phyloP scores from a whole-genome alignment of 306 rosid species.

The Cicer bijugum region DNA sequence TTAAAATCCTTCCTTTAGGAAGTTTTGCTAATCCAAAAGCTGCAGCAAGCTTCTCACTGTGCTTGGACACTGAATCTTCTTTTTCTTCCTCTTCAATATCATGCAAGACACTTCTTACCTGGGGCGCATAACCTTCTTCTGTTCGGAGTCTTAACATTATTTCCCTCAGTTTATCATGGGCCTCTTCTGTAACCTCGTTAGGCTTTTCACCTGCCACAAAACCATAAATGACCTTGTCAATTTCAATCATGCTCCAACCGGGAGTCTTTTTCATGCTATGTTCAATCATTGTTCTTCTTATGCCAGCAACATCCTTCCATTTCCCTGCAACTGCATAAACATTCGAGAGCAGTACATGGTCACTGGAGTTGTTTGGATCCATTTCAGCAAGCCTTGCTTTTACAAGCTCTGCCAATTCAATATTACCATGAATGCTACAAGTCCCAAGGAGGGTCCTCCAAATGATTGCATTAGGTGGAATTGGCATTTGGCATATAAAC shows the following conservation, averaged over 20 bases:
- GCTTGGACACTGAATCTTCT: conserved; percentile 73
- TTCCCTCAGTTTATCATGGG: conserved; percentile 67
- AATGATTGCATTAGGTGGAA: conserved; percentile 69
- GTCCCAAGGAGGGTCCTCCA: conserved; percentile 96
- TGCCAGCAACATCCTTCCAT: conserved; percentile 76
- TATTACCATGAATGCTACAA: conserved; percentile 82
- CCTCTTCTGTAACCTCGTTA: conserved; percentile 60
- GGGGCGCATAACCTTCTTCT: conserved; percentile 67
- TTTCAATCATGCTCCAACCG: conserved; percentile 87
- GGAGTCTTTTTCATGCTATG: conserved; percentile 66
- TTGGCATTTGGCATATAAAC: conserved; percentile 66
- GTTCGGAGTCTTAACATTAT: conserved; percentile 65
- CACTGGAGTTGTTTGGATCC: conserved; percentile 79
- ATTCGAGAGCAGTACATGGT: conserved; percentile 81
- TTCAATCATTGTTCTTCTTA: conserved; percentile 72
- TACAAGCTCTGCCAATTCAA: conserved; percentile 71
- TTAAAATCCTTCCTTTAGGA: conserved; percentile 57
- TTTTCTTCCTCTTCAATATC: conserved; percentile 89
- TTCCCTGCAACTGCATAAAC: conserved; percentile 74
- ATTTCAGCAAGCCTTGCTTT: conserved; percentile 68
- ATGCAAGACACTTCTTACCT: conserved; percentile 69
- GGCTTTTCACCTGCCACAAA: conserved; percentile 77
- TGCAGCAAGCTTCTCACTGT: conserved; percentile 87
- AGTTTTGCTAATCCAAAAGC: conserved; percentile 81
- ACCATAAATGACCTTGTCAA: conserved; percentile 67